A percentile compares a stretch with the other conserved stretches of the same genome.
These are phyloP conservation scores for Skeletonema marinoi DNA, from an alignment of 108 stramenopile species.

Conservation along the genomic window DNA sequence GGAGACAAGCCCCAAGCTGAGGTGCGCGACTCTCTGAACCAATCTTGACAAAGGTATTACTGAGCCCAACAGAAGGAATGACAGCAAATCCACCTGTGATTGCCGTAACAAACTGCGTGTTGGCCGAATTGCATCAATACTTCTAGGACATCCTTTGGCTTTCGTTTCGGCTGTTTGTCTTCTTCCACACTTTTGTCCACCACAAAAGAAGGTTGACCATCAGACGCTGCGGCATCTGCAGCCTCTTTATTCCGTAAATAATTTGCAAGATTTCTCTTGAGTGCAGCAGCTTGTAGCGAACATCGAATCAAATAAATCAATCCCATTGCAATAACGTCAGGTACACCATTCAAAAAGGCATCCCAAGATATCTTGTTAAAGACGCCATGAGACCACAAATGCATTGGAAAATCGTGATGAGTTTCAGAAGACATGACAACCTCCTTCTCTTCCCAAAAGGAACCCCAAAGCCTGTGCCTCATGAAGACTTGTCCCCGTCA, in stretches of 20 bases:
- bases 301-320: conserved; percentile 74
- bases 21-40: conserved; percentile 53
- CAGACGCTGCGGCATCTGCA: neutral
- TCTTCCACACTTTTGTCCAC: neutral
- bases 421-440: conserved; percentile 42
- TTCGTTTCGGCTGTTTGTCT: conserved; percentile 6
- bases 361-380: conserved; percentile 58
- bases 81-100: conserved; percentile 52
- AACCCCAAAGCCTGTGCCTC: conserved; percentile 56
- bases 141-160: conserved; percentile 21
- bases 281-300: conserved; percentile 66
- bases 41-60: conserved; percentile 62
- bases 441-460: conserved; percentile 67
- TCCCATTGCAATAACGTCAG: conserved; percentile 61
- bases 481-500: conserved; percentile 48
- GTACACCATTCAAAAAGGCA: conserved; percentile 60
- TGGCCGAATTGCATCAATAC: conserved; percentile 62
- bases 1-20: conserved; percentile 52
- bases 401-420: neutral
- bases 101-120: conserved; percentile 43
- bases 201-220: neutral
- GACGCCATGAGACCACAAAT: conserved; percentile 24
- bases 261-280: conserved; percentile 55
- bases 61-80: conserved; percentile 52
- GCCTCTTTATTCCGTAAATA: conserved; percentile 38